Base-by-base conservation (phyloP, 192 early-diverging fungal species). In the Coemansia sp. region DNA sequence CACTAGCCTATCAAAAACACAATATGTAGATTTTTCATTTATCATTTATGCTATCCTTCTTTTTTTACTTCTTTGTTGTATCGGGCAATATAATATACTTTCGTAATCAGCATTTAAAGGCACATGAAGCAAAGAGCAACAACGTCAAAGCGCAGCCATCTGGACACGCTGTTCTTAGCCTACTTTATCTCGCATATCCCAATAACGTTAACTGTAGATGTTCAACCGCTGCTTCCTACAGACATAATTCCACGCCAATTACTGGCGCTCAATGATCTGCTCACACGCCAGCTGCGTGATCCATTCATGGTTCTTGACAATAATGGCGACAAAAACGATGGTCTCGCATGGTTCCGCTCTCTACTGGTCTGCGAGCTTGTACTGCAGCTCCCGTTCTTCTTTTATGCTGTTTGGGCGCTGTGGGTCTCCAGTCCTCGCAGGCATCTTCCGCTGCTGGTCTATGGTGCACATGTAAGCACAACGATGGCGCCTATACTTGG, bases 141-240 rank as follows among this genome's bases (percentile, higher is more conserved):
- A 26, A 11, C 51, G 51, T 26, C 51, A 19, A 54, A 26, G 51
- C 68, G 74, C 13, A 77, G 82, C 32, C 68, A 75, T 10, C 73
- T 90, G 37, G 91, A 93, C 59, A 52, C 85, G 13, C 63, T 88
- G 45, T 91, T 83, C 72, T 77, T 91, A 36, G 62, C 75, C 4
- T 93, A 89, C 81, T 91, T 92, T 83, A 72, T 67, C 2, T 76
- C 84, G 15, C 92, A 93, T 61, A 93, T 93, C 76, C 90, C 89
- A 5, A 82, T 87, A 15, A 88, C 91, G 6, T 40, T 90, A 0
- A 49, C 84, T 37, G 69, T 90, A 59, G 91, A 93, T 65, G 26
- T 77, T 18, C 73, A 87, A 46, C 81, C 83, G 3, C 62, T 91
- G 54, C 79, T 89, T 41, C 84, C 85, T 13, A 16, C 67, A n/a